Conservation (phyloP, 352 stramenopile genomes). For the Thalassiosira livingstoniorum region DNA sequence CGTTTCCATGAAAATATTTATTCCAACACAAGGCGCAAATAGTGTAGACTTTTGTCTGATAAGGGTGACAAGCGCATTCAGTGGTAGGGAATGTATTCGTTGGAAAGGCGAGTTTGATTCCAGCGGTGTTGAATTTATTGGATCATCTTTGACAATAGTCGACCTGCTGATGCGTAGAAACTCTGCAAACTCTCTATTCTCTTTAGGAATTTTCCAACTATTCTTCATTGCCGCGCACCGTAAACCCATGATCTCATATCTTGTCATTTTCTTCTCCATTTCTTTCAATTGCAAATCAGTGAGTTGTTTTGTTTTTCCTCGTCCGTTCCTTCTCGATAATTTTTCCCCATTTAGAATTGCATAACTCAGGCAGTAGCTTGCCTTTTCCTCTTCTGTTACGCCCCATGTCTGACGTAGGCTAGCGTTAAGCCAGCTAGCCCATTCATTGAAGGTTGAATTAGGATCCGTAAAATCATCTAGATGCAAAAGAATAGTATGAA, state of each 20-base stretch:
- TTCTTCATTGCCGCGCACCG: constrained; percentile 49
- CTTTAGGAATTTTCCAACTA: constrained; percentile 42
- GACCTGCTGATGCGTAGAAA: constrained; percentile 32
- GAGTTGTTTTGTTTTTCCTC: neutral
- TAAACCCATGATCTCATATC: constrained; percentile 51
- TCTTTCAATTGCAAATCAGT: constrained; percentile 33
- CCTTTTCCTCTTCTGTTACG: constrained; percentile 32
- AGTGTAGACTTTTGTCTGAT: constrained; percentile 37
- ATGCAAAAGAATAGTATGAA: constrained; percentile 58
- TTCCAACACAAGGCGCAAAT: constrained; percentile 27
- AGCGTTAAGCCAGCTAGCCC: constrained; percentile 35
- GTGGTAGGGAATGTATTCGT: constrained; percentile 26
- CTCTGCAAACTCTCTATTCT: constrained; percentile 24
- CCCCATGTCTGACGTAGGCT: neutral
- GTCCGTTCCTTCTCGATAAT: neutral
- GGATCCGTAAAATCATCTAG: constrained; percentile 54
- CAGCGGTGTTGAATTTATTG: neutral
- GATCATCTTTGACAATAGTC: constrained; percentile 10
- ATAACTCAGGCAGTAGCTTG: constrained; percentile 36
- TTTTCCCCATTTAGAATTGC: constrained; percentile 37
- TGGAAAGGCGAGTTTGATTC: constrained; percentile 32
- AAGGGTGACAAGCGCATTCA: constrained; percentile 43
- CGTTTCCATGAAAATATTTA: constrained; percentile 15
- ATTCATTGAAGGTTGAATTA: constrained; percentile 44
- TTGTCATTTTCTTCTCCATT: constrained; percentile 47